Base-by-base conservation (phyloP, 331 rosid species). In the Saraca asoca region DNA sequence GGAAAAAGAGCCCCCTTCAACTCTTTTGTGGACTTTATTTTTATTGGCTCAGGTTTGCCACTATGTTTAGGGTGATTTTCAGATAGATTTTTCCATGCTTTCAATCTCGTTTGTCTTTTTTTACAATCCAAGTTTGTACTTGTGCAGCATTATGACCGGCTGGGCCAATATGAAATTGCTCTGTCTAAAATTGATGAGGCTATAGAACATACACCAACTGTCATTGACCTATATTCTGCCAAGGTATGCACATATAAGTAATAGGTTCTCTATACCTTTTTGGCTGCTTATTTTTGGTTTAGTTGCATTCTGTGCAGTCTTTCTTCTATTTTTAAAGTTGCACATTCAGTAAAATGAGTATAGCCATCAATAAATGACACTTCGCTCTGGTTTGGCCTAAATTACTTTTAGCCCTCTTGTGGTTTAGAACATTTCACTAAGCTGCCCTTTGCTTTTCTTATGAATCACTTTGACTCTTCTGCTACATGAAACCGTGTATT, bases 141-240 rank as follows among this genome's bases (percentile, higher is more conserved):
- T 77, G 67, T 88, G 79, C 96, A 94, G 99, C 97, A 94, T 84
- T 88, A 86, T 68, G 99, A 94, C 75, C 88, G 85, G 73, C 85
- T 85, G n/a, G 95, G 96, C 39, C 97, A 90, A 58, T 82, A 70
- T 77, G 93, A 85, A 73, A 60, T 76, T 67, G 82, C 99, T 51
- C 78, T 94, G 54, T 85, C 91, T 39, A 94, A 94, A 81, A 86
- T 94, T n/a, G 87, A 90, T 5, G 93, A 85, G 85, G 99, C 97
- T 51, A 85, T 90, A 39, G 78, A 71, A 75, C 99, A 90, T 71
- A 90, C 99, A 58, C 99, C 99, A 53, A 88, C 99, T 35, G 97
- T 90, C 57, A 90, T 94, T 83, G 99, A 94, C 82, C 76, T 94
- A 70, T 94, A 94, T 74, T 94, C 99, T 41, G 89, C 53, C 69